A percentile compares a stretch with the other conserved stretches of the same genome.
Conservation (phyloP, 1,284 basidiomycete species). For the Sanghuangporus baumii region DNA sequence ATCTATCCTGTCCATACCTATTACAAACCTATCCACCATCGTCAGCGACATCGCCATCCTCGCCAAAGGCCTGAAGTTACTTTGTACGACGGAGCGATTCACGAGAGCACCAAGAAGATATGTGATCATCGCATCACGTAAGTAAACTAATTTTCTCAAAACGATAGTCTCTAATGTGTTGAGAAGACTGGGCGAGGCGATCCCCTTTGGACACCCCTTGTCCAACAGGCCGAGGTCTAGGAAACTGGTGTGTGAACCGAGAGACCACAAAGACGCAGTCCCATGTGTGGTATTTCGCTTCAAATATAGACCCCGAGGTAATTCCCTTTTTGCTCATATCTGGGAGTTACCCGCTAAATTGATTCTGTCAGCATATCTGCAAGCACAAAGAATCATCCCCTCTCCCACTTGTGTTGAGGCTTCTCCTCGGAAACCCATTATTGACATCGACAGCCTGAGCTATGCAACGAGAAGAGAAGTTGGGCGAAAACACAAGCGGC, state of each 20-base stretch:
- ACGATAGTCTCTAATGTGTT: no score
- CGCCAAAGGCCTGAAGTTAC: not conserved
- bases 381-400: not conserved
- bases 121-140: constrained; percentile 4
- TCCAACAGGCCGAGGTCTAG: not conserved
- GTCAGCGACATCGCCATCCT: not conserved
- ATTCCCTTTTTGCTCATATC: no score
- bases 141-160: not conserved
- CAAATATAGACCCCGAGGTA: not conserved
- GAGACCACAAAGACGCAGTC: not conserved
- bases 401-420: not conserved
- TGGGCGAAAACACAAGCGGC: not conserved
- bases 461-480: not conserved
- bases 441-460: not conserved
- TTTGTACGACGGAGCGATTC: not conserved
- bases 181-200: constrained; percentile 3
- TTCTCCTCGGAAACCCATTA: not conserved
- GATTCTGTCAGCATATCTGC: not conserved
- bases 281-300: not conserved
- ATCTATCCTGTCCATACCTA: not conserved
- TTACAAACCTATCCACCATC: not conserved
- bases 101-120: constrained; percentile 3
- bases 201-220: not conserved
- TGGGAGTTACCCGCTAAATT: not conserved
- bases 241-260: not conserved